phyloP scores from a whole-genome alignment of 179 eudicot species.

The Drosera spatulata region DNA sequence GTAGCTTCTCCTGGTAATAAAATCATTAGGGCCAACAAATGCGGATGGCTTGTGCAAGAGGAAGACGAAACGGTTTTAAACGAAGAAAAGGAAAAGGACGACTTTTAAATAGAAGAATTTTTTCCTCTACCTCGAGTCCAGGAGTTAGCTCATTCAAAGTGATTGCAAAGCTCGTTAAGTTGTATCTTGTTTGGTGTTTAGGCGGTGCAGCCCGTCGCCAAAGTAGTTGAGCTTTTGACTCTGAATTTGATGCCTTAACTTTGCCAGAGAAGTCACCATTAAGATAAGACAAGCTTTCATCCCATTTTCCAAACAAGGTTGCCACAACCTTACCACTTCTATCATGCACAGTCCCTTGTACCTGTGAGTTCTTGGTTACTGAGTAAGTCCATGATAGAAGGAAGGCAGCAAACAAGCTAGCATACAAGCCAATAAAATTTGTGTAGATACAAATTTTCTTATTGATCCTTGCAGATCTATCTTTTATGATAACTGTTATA shows the following conservation, averaged over 20 bases:
- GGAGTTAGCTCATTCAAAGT: conserved; percentile 55
- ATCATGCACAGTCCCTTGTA: conserved; percentile 52
- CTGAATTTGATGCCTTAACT: conserved; percentile 25
- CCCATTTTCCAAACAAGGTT: conserved; percentile 65
- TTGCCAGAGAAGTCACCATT: conserved; percentile 38
- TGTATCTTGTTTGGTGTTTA: conserved; percentile 41
- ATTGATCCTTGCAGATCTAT: too few relatives aligned
- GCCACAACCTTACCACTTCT: conserved; percentile 45
- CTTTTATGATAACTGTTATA: too few relatives aligned
- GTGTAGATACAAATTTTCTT: too few relatives aligned
- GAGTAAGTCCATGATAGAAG: background rate
- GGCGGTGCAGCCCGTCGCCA: conserved; percentile 56
- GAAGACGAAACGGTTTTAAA: background rate
- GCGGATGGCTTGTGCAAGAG: background rate
- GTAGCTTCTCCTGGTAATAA: conserved; percentile 46
- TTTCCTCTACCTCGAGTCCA: conserved; percentile 29
- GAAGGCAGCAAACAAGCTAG: background rate
- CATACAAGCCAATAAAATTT: background rate
- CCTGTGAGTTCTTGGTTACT: conserved; percentile 20
- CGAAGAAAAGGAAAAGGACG: background rate
- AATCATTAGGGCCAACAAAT: background rate
- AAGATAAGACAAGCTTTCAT: conserved; percentile 51
- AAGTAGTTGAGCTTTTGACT: conserved; percentile 36
- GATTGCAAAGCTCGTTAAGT: conserved; percentile 51
- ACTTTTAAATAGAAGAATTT: background rate